Evolutionary conservation across 805 yeast species (phyloP), one percentile per base, ranked within the genome.

Genomic region (Yamadazyma sp.): DNA sequence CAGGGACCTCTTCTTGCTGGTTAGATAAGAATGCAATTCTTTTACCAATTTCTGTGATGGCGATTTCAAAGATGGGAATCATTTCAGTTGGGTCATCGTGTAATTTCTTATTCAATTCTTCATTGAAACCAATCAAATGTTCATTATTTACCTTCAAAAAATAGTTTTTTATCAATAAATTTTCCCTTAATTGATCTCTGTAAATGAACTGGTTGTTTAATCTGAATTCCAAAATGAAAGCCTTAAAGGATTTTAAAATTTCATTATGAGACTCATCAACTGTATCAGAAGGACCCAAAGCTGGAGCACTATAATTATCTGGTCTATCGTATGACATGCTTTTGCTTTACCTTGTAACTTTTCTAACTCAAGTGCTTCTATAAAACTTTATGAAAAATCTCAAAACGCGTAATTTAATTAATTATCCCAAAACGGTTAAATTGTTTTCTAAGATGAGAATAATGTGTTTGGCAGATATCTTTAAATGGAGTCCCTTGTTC

Each of bases 121-220:
- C 98, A 52, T 87, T 86, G 65, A 78, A 93, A 7, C 87, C 81
- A 37, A 91, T 83, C 39, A 93, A 65, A 54, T 93, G 96, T 36
- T 83, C 95, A 31, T 86, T 72, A 45, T 85, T 79, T 8, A 93
- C 94, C 3, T 76, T 75, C 33, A 93, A 60, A 26, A 72, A 75
- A 60, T 78, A 89, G 50, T 81, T 78, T 37, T 81, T 81, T 44
- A 86, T 81, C 33, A 91, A 68, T 30, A 94, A 65, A 58, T 89
- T 87, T 51, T 87, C 95, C 48, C 96, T 72, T 36, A 93, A 69
- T 56, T 89, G 96, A 50, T 89, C 96, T 69, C 95, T 73, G 67
- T 91, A 91, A 25, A 88, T 69, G 58, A 85, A 93, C 55, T 79
- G 82, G 39, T 86, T 76, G 52, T 85, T 83, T 42, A 86, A 73